Base-by-base conservation (phyloP, 129 eudicot genomes). In the Sambucus nigra region DNA sequence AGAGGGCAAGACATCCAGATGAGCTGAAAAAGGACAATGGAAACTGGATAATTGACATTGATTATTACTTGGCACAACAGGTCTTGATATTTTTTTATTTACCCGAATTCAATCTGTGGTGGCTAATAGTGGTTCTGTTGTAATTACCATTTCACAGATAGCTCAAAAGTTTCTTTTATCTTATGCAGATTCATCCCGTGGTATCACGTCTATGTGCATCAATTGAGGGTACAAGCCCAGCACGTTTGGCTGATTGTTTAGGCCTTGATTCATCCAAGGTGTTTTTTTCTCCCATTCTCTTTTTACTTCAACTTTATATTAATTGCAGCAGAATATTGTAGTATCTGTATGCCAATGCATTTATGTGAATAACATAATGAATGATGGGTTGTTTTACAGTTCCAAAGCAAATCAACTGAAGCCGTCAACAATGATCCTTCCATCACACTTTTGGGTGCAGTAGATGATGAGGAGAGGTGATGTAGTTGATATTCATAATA, bases 241-340 rank as follows among this genome's bases (percentile, higher is more conserved):
- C 99, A 29, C 79, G 81, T 58, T 59, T 92, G 75, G 99, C 96
- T 63, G 96, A 92, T 67, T 92, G 99, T 64, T 76, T 92, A 66
- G 99, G 99, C 31, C 99, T 92, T 51, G 99, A 92, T 61, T 76
- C 99, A 72, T 82, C 99, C 28, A 92, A 92, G 96, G 99, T 92
- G 54, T 56, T 12, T 9, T 19, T n/a, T n/a, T n/a, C n/a, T n/a
- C n/a, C 35, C 52, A 48, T 57, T 44, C 31, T 53, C 41, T 28
- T 31, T 25, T 55, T 5, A 52, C 15, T 14, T n/a, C 25, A n/a
- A 1, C 17, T 14, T 25, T 28, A 5, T 27, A 20, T 5, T 3
- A 51, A 7, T 60, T n/a, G 59, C 44, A 14, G 15, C 17, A n/a
- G n/a, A n/a, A n/a, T 32, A 14, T 48, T 7, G 14, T 38, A 9